A percentile compares a stretch with the other conserved stretches of the same genome.
phyloP scores from a whole-genome alignment of 352 stramenopile species.

The Globisporangium lucens region DNA sequence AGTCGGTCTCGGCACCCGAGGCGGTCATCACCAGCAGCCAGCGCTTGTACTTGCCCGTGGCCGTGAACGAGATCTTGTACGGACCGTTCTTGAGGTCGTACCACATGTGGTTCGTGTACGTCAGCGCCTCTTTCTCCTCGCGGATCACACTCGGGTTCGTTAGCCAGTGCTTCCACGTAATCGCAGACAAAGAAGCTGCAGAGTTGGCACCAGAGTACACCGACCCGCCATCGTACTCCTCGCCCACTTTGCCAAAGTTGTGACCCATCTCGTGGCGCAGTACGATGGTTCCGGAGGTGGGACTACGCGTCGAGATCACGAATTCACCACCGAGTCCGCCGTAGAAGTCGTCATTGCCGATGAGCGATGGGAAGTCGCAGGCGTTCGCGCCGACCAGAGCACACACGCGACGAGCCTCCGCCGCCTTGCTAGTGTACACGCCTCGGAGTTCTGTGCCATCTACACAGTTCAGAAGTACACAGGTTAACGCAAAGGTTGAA shows the following conservation, averaged over 20 bases:
- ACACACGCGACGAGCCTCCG: constrained; percentile 14
- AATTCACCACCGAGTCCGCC: constrained; percentile 40
- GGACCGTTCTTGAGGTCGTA: constrained; percentile 29
- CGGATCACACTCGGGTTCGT: constrained; percentile 19
- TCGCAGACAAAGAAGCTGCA: background rate
- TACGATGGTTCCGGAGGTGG: constrained; percentile 31
- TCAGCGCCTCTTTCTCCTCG: constrained; percentile 25
- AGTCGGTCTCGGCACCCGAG: constrained; percentile 24
- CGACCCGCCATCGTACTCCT: constrained; percentile 38
- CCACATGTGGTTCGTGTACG: constrained; percentile 34
- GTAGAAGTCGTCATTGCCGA: constrained; percentile 41
- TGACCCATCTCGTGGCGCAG: constrained; percentile 42
- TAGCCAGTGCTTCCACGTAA: constrained; percentile 38
- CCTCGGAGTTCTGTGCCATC: constrained; percentile 20
- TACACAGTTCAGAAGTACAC: background rate
- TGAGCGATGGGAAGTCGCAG: constrained; percentile 34
- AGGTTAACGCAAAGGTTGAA: no score
- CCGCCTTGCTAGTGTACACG: constrained; percentile 20
- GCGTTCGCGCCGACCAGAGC: constrained; percentile 3
- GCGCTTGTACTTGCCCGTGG: constrained; percentile 28
- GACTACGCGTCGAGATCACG: constrained; percentile 20
- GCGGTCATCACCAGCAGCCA: constrained; percentile 22
- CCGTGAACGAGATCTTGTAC: constrained; percentile 32
- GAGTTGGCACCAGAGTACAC: constrained; percentile 39
- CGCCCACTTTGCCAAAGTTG: constrained; percentile 36